These are phyloP conservation scores for Phalaenopsis hybrid DNA, from an alignment of 116 monocot species.

Conservation along the genomic window DNA sequence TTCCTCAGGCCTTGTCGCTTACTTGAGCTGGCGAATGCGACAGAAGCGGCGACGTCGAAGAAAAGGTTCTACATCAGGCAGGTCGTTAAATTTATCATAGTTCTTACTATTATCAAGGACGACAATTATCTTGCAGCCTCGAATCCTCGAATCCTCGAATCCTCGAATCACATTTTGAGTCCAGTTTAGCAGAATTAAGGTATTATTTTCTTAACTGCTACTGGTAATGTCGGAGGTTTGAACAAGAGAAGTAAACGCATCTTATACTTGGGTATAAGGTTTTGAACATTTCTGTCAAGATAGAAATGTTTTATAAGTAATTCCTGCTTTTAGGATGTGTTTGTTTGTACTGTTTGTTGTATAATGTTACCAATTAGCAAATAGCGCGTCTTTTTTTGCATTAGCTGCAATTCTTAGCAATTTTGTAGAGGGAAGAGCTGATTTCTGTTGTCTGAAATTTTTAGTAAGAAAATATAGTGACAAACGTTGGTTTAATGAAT, in stretches of 20 bases:
- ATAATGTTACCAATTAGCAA: too few species aligned
- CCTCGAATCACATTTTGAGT: too few species aligned
- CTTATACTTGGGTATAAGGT: not conserved
- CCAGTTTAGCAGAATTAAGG: not conserved
- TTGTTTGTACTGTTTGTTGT: too few species aligned
- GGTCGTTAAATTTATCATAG: conserved; percentile 39
- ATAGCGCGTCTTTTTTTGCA: too few species aligned
- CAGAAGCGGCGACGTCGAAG: conserved; percentile 62
- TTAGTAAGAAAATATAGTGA: too few species aligned
- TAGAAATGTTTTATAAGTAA: not conserved
- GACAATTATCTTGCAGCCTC: too few species aligned
- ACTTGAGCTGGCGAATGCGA: conserved; percentile 71
- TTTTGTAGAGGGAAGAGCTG: too few species aligned
- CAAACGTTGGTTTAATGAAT: too few species aligned
- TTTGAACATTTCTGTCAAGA: not conserved
- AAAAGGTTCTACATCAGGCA: conserved; percentile 40
- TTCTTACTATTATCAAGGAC: not conserved
- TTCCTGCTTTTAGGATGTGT: too few species aligned
- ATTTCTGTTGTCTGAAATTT: too few species aligned
- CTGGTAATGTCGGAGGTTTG: not conserved
- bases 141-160: too few species aligned
- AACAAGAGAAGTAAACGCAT: not conserved
- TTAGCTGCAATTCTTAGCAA: too few species aligned
- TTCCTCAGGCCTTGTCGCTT: conserved; percentile 58
- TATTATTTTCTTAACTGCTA: not conserved